Conservation (phyloP, 2,329 filamentous ascomycete species). For the Pseudocercospora crystallina region DNA sequence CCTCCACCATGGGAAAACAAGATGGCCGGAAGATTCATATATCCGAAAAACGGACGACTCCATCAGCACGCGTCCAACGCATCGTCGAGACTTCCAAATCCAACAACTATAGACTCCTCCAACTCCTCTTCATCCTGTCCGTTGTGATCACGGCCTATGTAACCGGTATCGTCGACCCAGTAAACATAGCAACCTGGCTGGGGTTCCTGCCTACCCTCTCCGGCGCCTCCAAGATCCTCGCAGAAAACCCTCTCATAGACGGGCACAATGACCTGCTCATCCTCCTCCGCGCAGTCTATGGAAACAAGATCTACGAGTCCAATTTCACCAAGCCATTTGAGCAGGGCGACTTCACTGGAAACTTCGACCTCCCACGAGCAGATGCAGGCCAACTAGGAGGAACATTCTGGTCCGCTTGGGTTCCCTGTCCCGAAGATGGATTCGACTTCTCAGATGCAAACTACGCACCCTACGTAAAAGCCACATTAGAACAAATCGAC, state of each 20-base stretch:
- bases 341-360: constrained; percentile 63
- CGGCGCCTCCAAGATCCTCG: constrained; percentile 27
- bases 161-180: too few species aligned
- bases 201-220: not conserved
- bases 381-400: constrained; percentile 71
- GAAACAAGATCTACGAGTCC: constrained; percentile 71
- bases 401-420: constrained; percentile 90
- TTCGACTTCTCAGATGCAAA: constrained; percentile 72
- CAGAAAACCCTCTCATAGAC: constrained; percentile 51
- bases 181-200: too few species aligned
- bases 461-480: constrained; percentile 65
- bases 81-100: constrained; percentile 17
- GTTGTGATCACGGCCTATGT: constrained; percentile 13
- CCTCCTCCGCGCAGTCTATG: constrained; percentile 62
- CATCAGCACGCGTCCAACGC: constrained; percentile 5
- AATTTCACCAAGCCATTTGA: constrained; percentile 74
- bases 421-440: constrained; percentile 71
- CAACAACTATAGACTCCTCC: constrained; percentile 12
- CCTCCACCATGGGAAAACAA: not conserved
- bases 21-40: constrained; percentile 5
- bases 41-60: not conserved
- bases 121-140: constrained; percentile 16
- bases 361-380: constrained; percentile 79
- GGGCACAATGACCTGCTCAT: constrained; percentile 88
- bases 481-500: constrained; percentile 74